Base-by-base conservation (phyloP, 176 grass and related monocot species). In the Zoysia pacifica region DNA sequence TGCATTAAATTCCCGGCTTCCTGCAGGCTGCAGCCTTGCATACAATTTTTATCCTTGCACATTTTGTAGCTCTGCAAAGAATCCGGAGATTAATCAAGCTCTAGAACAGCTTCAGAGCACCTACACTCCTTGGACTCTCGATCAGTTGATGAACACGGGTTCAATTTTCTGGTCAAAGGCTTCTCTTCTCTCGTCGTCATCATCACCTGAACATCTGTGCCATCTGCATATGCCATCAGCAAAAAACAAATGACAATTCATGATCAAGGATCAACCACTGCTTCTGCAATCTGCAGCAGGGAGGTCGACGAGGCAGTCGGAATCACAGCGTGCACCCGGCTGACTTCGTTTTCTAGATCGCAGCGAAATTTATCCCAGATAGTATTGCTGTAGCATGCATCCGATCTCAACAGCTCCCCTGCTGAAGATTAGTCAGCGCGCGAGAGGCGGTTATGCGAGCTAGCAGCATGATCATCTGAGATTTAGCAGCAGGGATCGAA, bases 151-250 rank as follows among this genome's bases (percentile, higher is more conserved):
- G 16, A 63, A 20, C 41, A 38, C 38, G 18, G 58, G 16, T 16
- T 28, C 28, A 28, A 28, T 28, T 28, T 79, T 74, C 51, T 42
- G 62, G 48, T 73, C 69, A 79, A 80, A 50, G 11, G 28, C 0
- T 28, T 28, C 28, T 28, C 28, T 28, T 28, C 76, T 61, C 56
- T 76, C 6, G 19, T 28, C 28, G 28, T 28, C 28, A 28, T 82
- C 62, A 56, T 58, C 72, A 82, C 65, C 71, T 79, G 83, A 79
- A 73, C 59, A 73, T 73, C 73, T 66, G 68, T 74, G 84, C 51
- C 60, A 74, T 86, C 76, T 36, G 68, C 75, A 73, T 68, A 58
- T 68, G 48, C 48, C 19, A 67, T 60, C 41, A 41, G 69, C 35
- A 53, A 14, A 39, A 67, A 28, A 28, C 28, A 28, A 28, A 28